Evolutionary conservation across 305 asterid species (phyloP).

Genomic region (Fraxinus floribunda): DNA sequence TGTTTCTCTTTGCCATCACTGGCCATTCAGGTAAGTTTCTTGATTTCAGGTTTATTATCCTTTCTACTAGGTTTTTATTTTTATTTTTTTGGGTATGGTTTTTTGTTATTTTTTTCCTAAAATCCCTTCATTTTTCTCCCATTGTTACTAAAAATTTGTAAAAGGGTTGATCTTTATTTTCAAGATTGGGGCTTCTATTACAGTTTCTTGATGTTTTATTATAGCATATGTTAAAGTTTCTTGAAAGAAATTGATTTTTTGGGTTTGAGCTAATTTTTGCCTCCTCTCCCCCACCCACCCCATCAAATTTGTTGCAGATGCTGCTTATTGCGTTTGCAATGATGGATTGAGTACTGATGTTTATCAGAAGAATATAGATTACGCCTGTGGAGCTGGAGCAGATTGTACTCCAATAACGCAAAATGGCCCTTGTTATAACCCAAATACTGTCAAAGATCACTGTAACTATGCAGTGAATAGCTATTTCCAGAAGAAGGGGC

Average conservation of each 20-base stretch:
- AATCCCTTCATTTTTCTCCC: background rate
- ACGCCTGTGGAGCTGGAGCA: slow-evolving; percentile 78
- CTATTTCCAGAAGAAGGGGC: slow-evolving; percentile 61
- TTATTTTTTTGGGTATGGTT: background rate
- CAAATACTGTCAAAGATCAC: slow-evolving; percentile 74
- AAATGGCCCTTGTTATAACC: slow-evolving; percentile 63
- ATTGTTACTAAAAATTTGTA: background rate
- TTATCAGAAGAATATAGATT: slow-evolving; percentile 66
- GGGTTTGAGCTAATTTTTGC: background rate
- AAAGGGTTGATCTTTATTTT: background rate
- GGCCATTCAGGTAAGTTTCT: slow-evolving; percentile 21
- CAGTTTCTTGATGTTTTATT: background rate
- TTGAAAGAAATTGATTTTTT: background rate
- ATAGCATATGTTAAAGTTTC: background rate
- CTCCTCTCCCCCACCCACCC: background rate
- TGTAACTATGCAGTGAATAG: slow-evolving; percentile 86
- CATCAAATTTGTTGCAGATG: slow-evolving; percentile 41
- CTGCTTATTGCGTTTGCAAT: slow-evolving; percentile 65
- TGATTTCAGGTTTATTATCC: background rate
- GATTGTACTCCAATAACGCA: slow-evolving; percentile 59
- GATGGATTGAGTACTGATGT: slow-evolving; percentile 39
- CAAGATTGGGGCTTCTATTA: background rate
- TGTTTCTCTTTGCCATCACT: slow-evolving; percentile 19
- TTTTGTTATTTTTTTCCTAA: background rate
- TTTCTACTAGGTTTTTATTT: background rate